These are phyloP conservation scores for Beauveria bassiana DNA, from an alignment of 2,329 filamentous ascomycete species.

Conservation along the genomic window DNA sequence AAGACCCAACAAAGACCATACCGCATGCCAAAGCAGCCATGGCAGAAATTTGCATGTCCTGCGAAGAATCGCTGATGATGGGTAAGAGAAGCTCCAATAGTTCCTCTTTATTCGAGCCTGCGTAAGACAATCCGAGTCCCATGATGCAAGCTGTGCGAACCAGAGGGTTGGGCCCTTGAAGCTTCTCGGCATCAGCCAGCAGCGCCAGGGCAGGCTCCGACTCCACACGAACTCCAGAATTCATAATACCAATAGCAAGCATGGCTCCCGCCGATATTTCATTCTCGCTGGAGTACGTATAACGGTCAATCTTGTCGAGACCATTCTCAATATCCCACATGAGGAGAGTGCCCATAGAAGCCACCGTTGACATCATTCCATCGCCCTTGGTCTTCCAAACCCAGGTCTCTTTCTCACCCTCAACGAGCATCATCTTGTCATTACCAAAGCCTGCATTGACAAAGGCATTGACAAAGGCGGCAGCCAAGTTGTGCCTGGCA, in stretches of 20 bases:
- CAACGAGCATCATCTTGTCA: slow-evolving; percentile 95
- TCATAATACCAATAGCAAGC: slow-evolving; percentile 92
- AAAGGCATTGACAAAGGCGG: slow-evolving; percentile 93
- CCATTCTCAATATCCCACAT: slow-evolving; percentile 92
- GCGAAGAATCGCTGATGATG: slow-evolving; percentile 73
- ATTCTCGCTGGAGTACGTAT: slow-evolving; percentile 75
- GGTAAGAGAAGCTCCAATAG: slow-evolving; percentile 79
- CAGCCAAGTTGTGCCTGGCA: slow-evolving; percentile 88
- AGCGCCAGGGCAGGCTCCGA: slow-evolving; percentile 86
- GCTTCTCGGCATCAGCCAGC: slow-evolving; percentile 69
- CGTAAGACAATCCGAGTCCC: slow-evolving; percentile 90
- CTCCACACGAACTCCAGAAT: slow-evolving; percentile 82
- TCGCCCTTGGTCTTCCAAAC: slow-evolving; percentile 99
- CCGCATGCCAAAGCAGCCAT: slow-evolving; percentile 91
- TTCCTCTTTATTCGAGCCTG: slow-evolving; percentile 86
- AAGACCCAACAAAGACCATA: slow-evolving; percentile 86
- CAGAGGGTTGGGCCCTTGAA: slow-evolving; percentile 68
- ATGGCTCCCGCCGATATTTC: slow-evolving; percentile 83
- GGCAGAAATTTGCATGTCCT: slow-evolving; percentile 92
- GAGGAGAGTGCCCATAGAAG: slow-evolving; percentile 83
- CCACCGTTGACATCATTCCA: slow-evolving; percentile 93
- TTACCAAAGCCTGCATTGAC: slow-evolving; percentile 92
- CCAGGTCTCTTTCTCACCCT: slow-evolving; percentile 85
- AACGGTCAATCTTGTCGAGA: slow-evolving; percentile 89
- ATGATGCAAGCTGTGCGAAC: slow-evolving; percentile 84